Evolutionary conservation across 306 rosid species (phyloP).

Genomic region (Sindora glabra): DNA sequence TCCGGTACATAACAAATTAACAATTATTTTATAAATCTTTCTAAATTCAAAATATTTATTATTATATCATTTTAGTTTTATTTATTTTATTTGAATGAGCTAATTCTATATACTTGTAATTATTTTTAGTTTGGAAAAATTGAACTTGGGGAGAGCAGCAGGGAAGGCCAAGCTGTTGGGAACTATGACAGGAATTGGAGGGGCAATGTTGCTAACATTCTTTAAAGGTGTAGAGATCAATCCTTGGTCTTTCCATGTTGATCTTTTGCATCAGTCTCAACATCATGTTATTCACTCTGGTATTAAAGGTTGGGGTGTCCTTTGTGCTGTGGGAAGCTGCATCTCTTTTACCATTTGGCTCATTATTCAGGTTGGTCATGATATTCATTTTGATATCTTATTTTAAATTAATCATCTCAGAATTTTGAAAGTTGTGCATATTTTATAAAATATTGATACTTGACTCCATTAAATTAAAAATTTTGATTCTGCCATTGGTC

Average conservation of each 20-base stretch:
- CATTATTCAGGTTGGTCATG: slow-evolving; percentile 39
- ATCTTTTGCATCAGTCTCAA: slow-evolving; percentile 2
- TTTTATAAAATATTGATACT: no score
- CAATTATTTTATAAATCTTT: not conserved
- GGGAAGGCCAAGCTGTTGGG: slow-evolving; percentile 41
- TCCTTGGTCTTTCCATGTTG: slow-evolving; percentile 3
- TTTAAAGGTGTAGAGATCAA: no score
- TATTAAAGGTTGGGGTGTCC: not conserved
- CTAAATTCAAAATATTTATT: not conserved
- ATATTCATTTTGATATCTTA: no score
- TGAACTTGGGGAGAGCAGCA: slow-evolving; percentile 1
- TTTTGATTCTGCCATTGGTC: no score
- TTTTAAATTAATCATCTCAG: no score
- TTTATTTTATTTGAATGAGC: no score
- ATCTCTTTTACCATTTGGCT: slow-evolving; percentile 23
- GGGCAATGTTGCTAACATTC: slow-evolving; percentile 38
- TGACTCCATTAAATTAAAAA: no score
- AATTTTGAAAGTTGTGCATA: no score
- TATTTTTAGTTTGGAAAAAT: slow-evolving; percentile 16
- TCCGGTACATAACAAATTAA: slow-evolving; percentile 12
- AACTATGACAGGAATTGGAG: slow-evolving; percentile 25
- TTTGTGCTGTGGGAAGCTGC: slow-evolving; percentile 19
- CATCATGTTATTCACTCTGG: not conserved
- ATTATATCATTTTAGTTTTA: not conserved
- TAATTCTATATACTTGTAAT: no score